These are phyloP conservation scores for Casuarina glauca DNA, from an alignment of 306 rosid species.

Conservation along the genomic window DNA sequence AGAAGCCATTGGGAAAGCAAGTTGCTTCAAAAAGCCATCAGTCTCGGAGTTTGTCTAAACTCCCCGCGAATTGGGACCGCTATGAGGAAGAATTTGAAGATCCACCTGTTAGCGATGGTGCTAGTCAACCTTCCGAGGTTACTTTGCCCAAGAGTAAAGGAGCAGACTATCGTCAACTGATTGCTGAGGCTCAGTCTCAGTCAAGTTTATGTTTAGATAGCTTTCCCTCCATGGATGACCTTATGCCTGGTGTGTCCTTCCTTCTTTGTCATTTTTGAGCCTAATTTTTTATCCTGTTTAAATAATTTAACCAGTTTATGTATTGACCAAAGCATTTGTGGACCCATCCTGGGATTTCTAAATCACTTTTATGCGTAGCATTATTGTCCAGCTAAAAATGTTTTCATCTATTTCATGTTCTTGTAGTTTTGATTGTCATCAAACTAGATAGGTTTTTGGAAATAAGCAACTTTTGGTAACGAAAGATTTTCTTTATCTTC, in stretches of 20 bases:
- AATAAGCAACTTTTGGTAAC: background rate
- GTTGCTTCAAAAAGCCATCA: slow-evolving; percentile 37
- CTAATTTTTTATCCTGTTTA: background rate
- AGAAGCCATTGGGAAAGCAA: slow-evolving; percentile 43
- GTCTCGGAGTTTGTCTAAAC: slow-evolving; percentile 34
- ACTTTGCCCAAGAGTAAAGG: slow-evolving; percentile 69
- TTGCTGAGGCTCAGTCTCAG: slow-evolving; percentile 59
- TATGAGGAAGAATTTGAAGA: slow-evolving; percentile 52
- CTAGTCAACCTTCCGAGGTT: slow-evolving; percentile 39
- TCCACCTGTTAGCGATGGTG: slow-evolving; percentile 14
- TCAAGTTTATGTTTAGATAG: slow-evolving; percentile 32
- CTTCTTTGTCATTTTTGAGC: slow-evolving; percentile 11
- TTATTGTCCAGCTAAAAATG: background rate
- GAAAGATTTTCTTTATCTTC: background rate
- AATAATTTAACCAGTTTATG: background rate
- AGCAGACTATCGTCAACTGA: slow-evolving; percentile 64
- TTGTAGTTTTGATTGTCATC: background rate
- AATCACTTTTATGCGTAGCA: background rate
- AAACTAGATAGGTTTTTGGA: background rate
- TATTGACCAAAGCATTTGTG: background rate
- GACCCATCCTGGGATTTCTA: background rate
- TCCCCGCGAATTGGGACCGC: slow-evolving; percentile 83
- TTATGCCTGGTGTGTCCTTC: slow-evolving; percentile 49
- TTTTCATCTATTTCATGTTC: background rate
- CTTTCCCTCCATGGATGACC: slow-evolving; percentile 52